Evolutionary conservation across 2,329 filamentous ascomycete species (phyloP), one percentile per base, ranked within the genome.

Genomic region (Colletotrichum tropicale): DNA sequence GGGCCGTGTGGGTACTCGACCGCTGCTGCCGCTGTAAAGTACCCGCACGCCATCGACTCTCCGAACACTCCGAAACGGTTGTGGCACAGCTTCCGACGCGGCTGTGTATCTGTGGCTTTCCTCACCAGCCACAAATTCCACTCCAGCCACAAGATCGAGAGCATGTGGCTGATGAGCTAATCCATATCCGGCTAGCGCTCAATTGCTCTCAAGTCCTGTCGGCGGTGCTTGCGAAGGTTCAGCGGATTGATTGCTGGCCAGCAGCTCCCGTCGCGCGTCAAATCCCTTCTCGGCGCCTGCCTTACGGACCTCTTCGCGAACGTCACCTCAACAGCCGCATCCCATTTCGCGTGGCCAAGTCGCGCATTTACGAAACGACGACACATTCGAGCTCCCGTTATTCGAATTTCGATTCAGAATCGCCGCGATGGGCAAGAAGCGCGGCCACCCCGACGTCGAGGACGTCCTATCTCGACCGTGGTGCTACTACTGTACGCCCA

Each of bases 401-500:
- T 12, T 10, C 3, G 15, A 34, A 28, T 38, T 5, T 18, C 34
- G 16, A 24, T 48, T 21, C 32, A 1, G 8, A 12, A n/a, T 38
- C 71, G 38, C 70, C 79, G 78, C 76, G 76, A 96, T 97, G 93
- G 94, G 93, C 81, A 98, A 98, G 88, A 96, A 95, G 91, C 94
- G 95, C 85, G 92, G 93, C 79, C 93, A 95, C 82, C 95, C 95
- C 78, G 93, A 96, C 81, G 89, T 98, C 80, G 95, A 98, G 87
- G 96, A 98, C 86, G 89, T 98, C 80, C 91, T 99, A 77, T 88
- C 89, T 79, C 94, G 96, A 74, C 94, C 96, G 66, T 98, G 96
- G 96, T 99, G 97, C 88, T 99, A 98, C 87, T 99, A 99, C 88
- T 99, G 97, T 93, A 79, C 74, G 87, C 79, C 78, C 61, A 48